Conservation (phyloP, 345 rosid species). For the Gossypium australe region DNA sequence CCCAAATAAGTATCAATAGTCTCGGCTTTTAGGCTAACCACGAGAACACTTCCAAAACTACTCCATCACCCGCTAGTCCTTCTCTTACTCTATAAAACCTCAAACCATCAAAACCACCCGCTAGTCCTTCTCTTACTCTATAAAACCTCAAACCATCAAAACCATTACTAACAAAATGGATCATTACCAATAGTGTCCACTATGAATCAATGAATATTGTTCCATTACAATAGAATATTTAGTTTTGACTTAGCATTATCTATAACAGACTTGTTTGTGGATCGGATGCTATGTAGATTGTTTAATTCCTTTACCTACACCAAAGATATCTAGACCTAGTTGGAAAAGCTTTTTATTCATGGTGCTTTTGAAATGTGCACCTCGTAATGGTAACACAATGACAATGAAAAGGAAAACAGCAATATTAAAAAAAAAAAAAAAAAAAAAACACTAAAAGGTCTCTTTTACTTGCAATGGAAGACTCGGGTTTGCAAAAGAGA, state of each 20-base stretch:
- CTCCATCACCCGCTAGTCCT: too few relatives aligned
- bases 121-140: too few relatives aligned
- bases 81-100: too few relatives aligned
- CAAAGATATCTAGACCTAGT: conserved; percentile 7
- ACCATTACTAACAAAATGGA: conserved; percentile 4
- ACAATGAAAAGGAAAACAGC: conserved; percentile 1
- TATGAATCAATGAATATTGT: conserved; percentile 4
- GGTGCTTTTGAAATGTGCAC: conserved; percentile 5
- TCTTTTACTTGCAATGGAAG: background rate
- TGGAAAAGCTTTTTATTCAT: conserved; percentile 8
- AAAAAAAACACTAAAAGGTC: background rate
- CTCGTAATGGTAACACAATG: conserved; percentile 13
- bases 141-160: too few relatives aligned
- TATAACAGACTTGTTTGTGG: conserved; percentile 20
- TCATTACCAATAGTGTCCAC: conserved; percentile 16
- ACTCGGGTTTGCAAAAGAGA: conserved; percentile 6
- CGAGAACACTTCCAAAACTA: too few relatives aligned
- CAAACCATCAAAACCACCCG: too few relatives aligned
- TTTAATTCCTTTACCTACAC: conserved; percentile 12
- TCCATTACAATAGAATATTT: background rate
- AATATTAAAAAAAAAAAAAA: too few relatives aligned
- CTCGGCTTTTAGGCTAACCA: too few relatives aligned
- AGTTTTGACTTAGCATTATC: conserved; percentile 19
- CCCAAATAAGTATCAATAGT: too few relatives aligned
- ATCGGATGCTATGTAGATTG: conserved; percentile 4